Evolutionary conservation across 2,329 filamentous ascomycete species (phyloP).

Genomic region (Neospermospora avenae): DNA sequence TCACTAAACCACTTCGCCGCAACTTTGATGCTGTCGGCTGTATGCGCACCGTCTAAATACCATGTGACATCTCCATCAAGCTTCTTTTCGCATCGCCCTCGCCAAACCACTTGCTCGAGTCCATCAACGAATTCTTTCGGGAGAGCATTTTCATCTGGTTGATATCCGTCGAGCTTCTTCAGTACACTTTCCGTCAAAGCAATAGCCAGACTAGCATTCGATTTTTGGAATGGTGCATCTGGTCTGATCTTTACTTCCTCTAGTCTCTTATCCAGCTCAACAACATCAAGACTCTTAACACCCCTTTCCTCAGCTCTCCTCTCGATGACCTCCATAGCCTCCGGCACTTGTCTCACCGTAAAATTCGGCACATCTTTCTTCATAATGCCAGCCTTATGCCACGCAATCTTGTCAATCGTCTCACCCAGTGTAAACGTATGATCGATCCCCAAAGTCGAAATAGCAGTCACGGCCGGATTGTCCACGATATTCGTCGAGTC

Average conservation of each 20-base stretch:
- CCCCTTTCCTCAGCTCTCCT: constrained; percentile 51
- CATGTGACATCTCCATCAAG: constrained; percentile 62
- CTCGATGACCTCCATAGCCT: constrained; percentile 47
- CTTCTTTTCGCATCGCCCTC: constrained; percentile 72
- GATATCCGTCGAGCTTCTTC: constrained; percentile 39
- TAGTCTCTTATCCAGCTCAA: constrained; percentile 48
- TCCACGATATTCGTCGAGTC: constrained; percentile 67
- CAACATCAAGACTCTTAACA: constrained; percentile 43
- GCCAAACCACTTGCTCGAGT: constrained; percentile 70
- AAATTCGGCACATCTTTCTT: constrained; percentile 58
- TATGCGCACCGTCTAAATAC: constrained; percentile 94
- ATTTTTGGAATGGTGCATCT: constrained; percentile 55
- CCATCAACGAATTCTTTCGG: constrained; percentile 67
- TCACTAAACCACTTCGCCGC: constrained; percentile 78
- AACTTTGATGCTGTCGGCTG: constrained; percentile 79
- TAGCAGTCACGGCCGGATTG: constrained; percentile 54
- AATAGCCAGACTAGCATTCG: constrained; percentile 52
- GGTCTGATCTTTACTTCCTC: constrained; percentile 45
- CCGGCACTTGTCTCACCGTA: constrained; percentile 50
- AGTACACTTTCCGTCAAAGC: constrained; percentile 51
- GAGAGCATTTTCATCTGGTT: constrained; percentile 38
- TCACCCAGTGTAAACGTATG: constrained; percentile 61
- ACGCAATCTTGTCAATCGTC: constrained; percentile 64
- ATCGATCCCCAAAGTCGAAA: constrained; percentile 67
- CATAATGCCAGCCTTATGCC: constrained; percentile 73